Evolutionary conservation across 2,329 filamentous ascomycete species (phyloP).

Genomic region (Aspergillus glaucus): DNA sequence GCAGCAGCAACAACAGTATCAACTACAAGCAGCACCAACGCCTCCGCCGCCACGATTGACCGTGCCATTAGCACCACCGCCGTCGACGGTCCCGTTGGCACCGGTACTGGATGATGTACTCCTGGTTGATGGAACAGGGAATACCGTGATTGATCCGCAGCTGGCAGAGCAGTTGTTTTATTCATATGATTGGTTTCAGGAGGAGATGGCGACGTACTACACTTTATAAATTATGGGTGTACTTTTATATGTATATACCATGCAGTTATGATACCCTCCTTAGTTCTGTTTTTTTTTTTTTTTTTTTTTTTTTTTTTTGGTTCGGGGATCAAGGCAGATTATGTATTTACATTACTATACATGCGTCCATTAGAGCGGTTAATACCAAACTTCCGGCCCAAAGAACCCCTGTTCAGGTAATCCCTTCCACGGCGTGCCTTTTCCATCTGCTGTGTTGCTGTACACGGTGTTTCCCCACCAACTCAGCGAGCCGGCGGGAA

Average conservation of each 20-base stretch:
- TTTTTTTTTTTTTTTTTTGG: slow-evolving; percentile 2
- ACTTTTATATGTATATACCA: not conserved
- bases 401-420: slow-evolving; percentile 25
- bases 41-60: not conserved
- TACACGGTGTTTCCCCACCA: slow-evolving; percentile 42
- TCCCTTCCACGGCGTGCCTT: slow-evolving; percentile 29
- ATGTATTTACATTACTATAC: not conserved
- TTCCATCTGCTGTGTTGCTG: slow-evolving; percentile 35
- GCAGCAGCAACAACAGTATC: slow-evolving; percentile 11
- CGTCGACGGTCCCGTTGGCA: slow-evolving; percentile 21
- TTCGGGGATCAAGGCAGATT: not conserved
- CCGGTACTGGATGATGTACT: slow-evolving; percentile 31
- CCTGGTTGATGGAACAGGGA: slow-evolving; percentile 25
- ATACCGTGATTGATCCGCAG: slow-evolving; percentile 27
- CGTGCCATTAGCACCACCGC: slow-evolving; percentile 2
- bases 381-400: slow-evolving; percentile 26
- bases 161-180: slow-evolving; percentile 33
- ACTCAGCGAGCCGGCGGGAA: slow-evolving; percentile 31
- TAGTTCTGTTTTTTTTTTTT: slow-evolving; percentile 1
- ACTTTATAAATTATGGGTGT: slow-evolving; percentile 23
- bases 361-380: slow-evolving; percentile 1
- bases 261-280: not conserved
- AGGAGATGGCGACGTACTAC: slow-evolving; percentile 35
- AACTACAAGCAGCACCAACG: slow-evolving; percentile 8
- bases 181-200: slow-evolving; percentile 35